These are phyloP conservation scores for Phaeotremella skinneri DNA, from an alignment of 768 basidiomycete genomes.

Conservation along the genomic window DNA sequence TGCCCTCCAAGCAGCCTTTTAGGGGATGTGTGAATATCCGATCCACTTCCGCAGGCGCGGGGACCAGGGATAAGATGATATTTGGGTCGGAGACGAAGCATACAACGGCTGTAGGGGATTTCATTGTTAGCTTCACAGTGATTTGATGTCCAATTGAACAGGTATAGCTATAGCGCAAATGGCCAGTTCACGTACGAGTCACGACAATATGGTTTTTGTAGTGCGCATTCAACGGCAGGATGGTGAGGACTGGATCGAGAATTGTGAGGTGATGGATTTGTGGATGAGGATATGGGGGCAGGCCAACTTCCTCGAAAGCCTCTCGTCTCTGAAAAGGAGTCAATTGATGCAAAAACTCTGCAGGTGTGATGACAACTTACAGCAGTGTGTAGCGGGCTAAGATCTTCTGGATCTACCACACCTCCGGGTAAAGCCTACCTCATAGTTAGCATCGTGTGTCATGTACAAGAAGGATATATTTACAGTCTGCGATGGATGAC, in stretches of 20 bases:
- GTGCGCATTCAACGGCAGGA: conserved; percentile 40
- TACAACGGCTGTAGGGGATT: conserved; percentile 58
- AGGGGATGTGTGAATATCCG: conserved; percentile 77
- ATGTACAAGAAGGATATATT: neutral
- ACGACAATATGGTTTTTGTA: conserved; percentile 57
- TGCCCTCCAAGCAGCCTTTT: conserved; percentile 55
- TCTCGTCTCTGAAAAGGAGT: conserved; percentile 64
- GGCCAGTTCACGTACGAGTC: conserved; percentile 54
- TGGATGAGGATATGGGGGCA: conserved; percentile 60
- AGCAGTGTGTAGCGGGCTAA: conserved; percentile 66
- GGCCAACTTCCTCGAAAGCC: conserved; percentile 77
- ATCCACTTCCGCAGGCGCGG: conserved; percentile 67
- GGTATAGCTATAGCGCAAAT: no score
- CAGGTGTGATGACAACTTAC: conserved; percentile 56
- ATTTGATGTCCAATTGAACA: no score
- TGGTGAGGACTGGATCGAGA: conserved; percentile 58
- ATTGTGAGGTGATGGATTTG: conserved; percentile 63
- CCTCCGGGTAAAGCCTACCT: conserved; percentile 73
- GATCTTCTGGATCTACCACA: conserved; percentile 67
- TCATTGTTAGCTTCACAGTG: neutral
- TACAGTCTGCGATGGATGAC: conserved; percentile 42
- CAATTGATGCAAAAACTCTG: neutral
- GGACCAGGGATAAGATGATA: conserved; percentile 59
- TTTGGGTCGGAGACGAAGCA: conserved; percentile 62
- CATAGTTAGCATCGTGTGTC: neutral